Evolutionary conservation across 2,329 filamentous ascomycete genomes (phyloP).

Genomic region (Cercospora nicotianae): DNA sequence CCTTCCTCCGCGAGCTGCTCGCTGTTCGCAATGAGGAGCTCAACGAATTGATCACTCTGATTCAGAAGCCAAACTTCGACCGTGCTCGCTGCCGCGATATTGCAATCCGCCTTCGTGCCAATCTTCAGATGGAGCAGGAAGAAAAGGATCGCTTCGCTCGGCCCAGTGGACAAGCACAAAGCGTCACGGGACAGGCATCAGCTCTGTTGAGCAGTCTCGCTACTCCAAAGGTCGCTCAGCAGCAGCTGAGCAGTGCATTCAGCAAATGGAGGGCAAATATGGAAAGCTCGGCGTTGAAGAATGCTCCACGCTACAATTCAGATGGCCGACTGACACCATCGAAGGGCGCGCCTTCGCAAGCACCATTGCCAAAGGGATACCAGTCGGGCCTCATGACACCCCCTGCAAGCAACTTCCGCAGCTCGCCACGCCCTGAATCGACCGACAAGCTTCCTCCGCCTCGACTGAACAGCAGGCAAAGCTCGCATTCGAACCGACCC

Average conservation of each 20-base stretch:
- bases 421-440: slow-evolving; percentile 53
- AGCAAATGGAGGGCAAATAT: slow-evolving; percentile 82
- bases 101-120: slow-evolving; percentile 87
- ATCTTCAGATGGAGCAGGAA: slow-evolving; percentile 96
- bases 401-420: slow-evolving; percentile 72
- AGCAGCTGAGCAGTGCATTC: slow-evolving; percentile 82
- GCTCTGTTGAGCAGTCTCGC: slow-evolving; percentile 74
- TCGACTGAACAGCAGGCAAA: slow-evolving; percentile 26
- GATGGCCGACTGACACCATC: slow-evolving; percentile 49
- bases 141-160: slow-evolving; percentile 76
- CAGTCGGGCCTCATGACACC: slow-evolving; percentile 84
- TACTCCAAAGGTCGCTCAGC: slow-evolving; percentile 77
- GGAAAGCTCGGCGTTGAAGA: slow-evolving; percentile 41
- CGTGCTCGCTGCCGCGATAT: slow-evolving; percentile 80
- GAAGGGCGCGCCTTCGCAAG: slow-evolving; percentile 42
- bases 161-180: slow-evolving; percentile 31
- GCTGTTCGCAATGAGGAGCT: slow-evolving; percentile 88
- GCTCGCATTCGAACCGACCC: slow-evolving; percentile 14
- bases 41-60: slow-evolving; percentile 80
- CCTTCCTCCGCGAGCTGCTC: slow-evolving; percentile 89
- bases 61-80: slow-evolving; percentile 73
- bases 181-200: slow-evolving; percentile 57
- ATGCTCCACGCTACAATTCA: slow-evolving; percentile 49
- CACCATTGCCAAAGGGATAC: slow-evolving; percentile 56
- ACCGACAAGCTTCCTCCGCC: slow-evolving; percentile 27